Base-by-base conservation (phyloP, 805 yeast genomes). In the Kazachstania martiniae region DNA sequence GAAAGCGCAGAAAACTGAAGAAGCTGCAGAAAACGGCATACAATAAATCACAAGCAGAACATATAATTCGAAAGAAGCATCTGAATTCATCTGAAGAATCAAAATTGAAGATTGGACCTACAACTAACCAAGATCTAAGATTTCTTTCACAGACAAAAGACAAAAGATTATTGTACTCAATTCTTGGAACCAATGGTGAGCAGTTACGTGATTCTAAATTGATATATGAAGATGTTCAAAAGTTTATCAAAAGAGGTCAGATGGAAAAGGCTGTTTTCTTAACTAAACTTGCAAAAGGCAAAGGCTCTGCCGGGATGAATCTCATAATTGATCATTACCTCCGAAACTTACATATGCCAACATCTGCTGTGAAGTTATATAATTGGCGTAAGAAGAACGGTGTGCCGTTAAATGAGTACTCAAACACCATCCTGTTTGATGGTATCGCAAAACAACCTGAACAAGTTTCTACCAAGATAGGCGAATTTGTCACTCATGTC, bases 271-370 rank as follows among this genome's bases (percentile, higher is more conserved):
- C 87, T 0, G 35, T 66, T 17, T 61, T 60, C 41, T 51, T 74
- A n/a, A 59, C 69, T 3, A 59, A 64, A 27, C 39, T 74, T 9
- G 72, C 79, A 0, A 53, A 60, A 18, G 47, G 46, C 2, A 63
- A 65, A 23, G 83, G 81, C 7, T 42, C 62, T 0, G 81, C 74
- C 21, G 81, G 73, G 1, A 68, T 74, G 72, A 81, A 82, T 40
- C 62, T 68, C n/a, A 62, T 81, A 0, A 49, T 74, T 46, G 64
- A 68, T 37, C 66, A 72, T 60, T 59, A 65, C 26, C 53, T 77
- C 4, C 50, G 51, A 6, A 45, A 46, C 1, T 43, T 59, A 7
- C 63, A 66, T 3, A 63, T 65, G 15, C 49, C 65, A 1, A 63
- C 66, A 28, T 62, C 61, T 6, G 79, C 80, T 0, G 34, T 77